Conservation (phyloP, 1,284 basidiomycete species). For the Moesziomyces sp. region DNA sequence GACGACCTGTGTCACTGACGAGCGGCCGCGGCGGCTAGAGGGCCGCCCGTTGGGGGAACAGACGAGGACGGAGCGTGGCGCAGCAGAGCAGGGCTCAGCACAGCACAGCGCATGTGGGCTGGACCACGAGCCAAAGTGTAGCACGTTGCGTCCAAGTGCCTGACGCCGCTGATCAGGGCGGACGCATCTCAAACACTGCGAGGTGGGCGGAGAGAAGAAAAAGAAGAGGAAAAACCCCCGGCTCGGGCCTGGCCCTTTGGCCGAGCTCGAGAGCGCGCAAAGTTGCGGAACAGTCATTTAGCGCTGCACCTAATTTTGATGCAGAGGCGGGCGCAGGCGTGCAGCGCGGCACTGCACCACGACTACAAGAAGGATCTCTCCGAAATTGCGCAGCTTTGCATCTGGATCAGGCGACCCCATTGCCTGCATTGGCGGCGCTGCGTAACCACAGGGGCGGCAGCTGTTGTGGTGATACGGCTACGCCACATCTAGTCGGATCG, state of each 20-base stretch:
- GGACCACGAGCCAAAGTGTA: too few species aligned
- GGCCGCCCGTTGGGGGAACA: not conserved
- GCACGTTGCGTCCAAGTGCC: too few species aligned
- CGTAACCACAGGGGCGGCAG: too few species aligned
- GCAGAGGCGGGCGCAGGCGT: not conserved
- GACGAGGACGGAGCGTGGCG: too few species aligned
- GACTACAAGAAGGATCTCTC: too few species aligned
- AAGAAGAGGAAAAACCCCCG: not conserved
- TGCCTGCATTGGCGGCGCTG: too few species aligned
- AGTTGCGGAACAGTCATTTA: not conserved
- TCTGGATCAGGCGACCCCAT: too few species aligned
- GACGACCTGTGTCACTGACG: not conserved
- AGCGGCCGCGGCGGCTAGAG: not conserved
- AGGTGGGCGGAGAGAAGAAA: not conserved
- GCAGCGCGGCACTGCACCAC: not conserved
- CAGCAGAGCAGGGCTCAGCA: too few species aligned
- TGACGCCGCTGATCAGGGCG: not conserved
- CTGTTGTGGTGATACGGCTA: not conserved
- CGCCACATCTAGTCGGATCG: not conserved
- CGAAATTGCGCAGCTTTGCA: too few species aligned
- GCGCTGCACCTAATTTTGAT: too few species aligned
- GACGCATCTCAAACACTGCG: not conserved
- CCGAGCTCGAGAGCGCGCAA: too few species aligned
- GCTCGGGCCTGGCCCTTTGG: not conserved
- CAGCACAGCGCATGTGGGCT: too few species aligned